Evolutionary conservation across 2,329 filamentous ascomycete species (phyloP).

Genomic region (Sporothrix euskadiensis): DNA sequence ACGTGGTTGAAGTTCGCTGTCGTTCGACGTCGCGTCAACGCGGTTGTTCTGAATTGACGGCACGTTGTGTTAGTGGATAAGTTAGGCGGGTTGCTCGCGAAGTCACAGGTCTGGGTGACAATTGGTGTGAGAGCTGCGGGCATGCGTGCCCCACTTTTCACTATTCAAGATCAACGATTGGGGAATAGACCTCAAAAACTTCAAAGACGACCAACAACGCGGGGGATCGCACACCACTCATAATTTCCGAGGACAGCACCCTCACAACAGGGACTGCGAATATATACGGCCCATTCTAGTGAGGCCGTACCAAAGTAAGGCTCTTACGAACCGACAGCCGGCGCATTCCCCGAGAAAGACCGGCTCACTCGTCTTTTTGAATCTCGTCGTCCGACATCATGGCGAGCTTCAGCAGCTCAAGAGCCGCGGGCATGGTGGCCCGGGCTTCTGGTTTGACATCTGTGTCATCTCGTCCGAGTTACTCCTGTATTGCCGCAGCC

Average conservation of each 20-base stretch:
- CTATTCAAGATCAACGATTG: neutral
- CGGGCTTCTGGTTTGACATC: neutral
- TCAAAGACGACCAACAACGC: neutral
- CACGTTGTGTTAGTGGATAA: slow-evolving; percentile 3
- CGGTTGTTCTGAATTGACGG: neutral
- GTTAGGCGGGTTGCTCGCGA: neutral
- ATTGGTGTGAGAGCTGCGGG: neutral
- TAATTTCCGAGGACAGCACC: neutral
- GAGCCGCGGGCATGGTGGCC: neutral
- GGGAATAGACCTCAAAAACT: neutral
- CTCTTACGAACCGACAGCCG: too few species aligned
- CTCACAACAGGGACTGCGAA: neutral
- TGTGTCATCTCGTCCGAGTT: neutral
- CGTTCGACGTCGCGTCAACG: neutral
- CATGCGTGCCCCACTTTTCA: neutral
- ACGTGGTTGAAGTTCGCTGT: slow-evolving; percentile 26
- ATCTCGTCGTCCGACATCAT: neutral
- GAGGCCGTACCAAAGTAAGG: neutral
- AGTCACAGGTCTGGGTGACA: neutral
- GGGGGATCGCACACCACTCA: neutral
- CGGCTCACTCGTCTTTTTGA: neutral
- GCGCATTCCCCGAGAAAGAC: neutral
- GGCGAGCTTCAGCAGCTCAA: neutral
- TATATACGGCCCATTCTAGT: neutral
- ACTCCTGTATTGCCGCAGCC: neutral